Evolutionary conservation across 2,329 filamentous ascomycete species (phyloP), one percentile per base, ranked within the genome.

Genomic region (Aureobasidium namibiae): DNA sequence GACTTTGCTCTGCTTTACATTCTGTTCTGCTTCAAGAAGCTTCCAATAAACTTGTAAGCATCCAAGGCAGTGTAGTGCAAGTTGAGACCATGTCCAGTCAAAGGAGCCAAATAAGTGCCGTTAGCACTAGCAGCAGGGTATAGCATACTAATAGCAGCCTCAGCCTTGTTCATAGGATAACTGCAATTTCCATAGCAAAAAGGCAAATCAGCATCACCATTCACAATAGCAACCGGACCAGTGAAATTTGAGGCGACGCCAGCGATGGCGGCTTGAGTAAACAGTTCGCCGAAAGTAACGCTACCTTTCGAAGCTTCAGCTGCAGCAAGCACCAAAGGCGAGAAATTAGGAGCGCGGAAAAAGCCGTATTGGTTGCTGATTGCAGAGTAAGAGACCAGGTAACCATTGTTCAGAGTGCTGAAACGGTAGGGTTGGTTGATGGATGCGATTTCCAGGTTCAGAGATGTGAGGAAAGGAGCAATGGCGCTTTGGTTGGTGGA

Each of bases 141-240:
- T 34, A 68, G 60, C 56, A 58, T 61, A 0, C 59, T 29, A 10
- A 65, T 59, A 7, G 66, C 67, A 1, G 45, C 60, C 26, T 60
- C 39, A 1, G 68, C 67, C 33, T 62, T 44, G 36, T 70, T 63
- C 8, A 48, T 63, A 0, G 68, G 69, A 23, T 63, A 65, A 14
- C 63, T 59, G 61, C 69, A 71, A 57, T 70, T 68, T 33, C 68
- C 68, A 13, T 61, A 63, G 54, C 69, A 71, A 60, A 69, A 70
- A 8, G 67, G 67, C 39, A 69, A 48, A 56, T 71, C 69, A 14
- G 65, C 59, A 2, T 42, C 63, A 3, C 69, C 69, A 23, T 70
- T 67, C 21, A 70, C 66, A 14, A 71, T 67, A 1, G 66, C 64
- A 4, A 70, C 65, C 2, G 69, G 65, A 10, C 61, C 61, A 18